phyloP scores from a whole-genome alignment of 495 filamentous ascomycete species.

The Penicillium arizonense region DNA sequence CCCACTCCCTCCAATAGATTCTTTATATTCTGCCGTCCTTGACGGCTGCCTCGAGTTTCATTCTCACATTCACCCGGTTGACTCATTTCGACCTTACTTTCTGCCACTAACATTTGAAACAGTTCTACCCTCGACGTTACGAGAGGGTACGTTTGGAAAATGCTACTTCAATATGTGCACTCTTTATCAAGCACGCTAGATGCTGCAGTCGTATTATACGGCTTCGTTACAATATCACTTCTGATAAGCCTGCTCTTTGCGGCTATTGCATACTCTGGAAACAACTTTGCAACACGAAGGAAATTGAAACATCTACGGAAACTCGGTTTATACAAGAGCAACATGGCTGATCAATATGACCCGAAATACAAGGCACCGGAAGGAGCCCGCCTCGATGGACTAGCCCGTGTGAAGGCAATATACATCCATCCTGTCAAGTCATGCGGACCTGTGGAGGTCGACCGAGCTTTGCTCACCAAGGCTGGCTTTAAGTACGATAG shows the following conservation, averaged over 20 bases:
- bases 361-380: constrained; percentile 3
- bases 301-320: constrained; percentile 2
- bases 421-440: constrained; percentile 21
- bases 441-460: constrained; percentile 14
- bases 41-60: too few relatives aligned
- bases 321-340: background rate
- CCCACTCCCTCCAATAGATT: too few relatives aligned
- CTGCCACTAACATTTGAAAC: too few relatives aligned
- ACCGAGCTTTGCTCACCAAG: constrained; percentile 14
- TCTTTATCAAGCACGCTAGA: background rate
- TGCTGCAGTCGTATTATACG: background rate
- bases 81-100: too few relatives aligned
- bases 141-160: background rate
- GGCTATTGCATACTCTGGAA: constrained; percentile 4
- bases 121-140: too few relatives aligned
- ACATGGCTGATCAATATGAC: background rate
- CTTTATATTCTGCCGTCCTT: too few relatives aligned
- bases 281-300: background rate
- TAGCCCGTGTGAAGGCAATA: constrained; percentile 10
- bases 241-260: background rate
- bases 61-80: too few relatives aligned
- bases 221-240: background rate
- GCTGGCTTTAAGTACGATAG: constrained; percentile 15
- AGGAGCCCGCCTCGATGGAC: background rate
- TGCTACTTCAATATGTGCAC: constrained; percentile 5